phyloP scores from a whole-genome alignment of 202 grass and related monocot species.

The Brachypodium distachyon region DNA sequence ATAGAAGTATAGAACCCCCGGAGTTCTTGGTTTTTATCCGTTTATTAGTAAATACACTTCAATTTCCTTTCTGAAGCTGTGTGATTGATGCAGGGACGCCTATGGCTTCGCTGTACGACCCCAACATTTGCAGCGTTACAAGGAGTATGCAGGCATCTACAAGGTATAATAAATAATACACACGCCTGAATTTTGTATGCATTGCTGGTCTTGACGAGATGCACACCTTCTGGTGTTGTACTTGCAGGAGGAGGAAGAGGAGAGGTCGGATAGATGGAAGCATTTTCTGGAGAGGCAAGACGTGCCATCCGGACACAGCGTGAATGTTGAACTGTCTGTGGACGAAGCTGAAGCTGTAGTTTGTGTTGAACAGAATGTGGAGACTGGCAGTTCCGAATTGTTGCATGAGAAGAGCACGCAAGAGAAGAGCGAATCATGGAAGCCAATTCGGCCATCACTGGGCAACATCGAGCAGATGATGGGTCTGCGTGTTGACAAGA shows the following conservation, averaged over 20 bases:
- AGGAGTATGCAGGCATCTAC: constrained; percentile 95
- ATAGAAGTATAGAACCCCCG: background rate
- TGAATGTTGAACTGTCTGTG: background rate
- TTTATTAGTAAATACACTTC: background rate
- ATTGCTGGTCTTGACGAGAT: constrained; percentile 9
- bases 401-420: background rate
- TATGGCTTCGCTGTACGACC: constrained; percentile 93
- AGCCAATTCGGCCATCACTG: constrained; percentile 63
- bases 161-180: constrained; percentile 39
- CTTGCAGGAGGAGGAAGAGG: constrained; percentile 94
- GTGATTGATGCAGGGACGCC: constrained; percentile 57
- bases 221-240: background rate
- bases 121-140: constrained; percentile 91
- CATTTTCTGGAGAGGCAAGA: constrained; percentile 68
- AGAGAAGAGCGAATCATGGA: constrained; percentile 53
- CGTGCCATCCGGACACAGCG: constrained; percentile 20
- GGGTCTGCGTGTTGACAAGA: constrained; percentile 57
- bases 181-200: background rate
- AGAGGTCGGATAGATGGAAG: constrained; percentile 98
- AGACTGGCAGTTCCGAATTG: constrained; percentile 3
- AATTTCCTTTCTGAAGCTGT: background rate
- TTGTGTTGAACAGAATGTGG: constrained; percentile 6
- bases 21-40: background rate
- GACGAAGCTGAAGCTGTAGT: constrained; percentile 4
- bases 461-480: constrained; percentile 70